Base-by-base conservation (phyloP, 164 flowering plant species). In the Houttuynia cordata region DNA sequence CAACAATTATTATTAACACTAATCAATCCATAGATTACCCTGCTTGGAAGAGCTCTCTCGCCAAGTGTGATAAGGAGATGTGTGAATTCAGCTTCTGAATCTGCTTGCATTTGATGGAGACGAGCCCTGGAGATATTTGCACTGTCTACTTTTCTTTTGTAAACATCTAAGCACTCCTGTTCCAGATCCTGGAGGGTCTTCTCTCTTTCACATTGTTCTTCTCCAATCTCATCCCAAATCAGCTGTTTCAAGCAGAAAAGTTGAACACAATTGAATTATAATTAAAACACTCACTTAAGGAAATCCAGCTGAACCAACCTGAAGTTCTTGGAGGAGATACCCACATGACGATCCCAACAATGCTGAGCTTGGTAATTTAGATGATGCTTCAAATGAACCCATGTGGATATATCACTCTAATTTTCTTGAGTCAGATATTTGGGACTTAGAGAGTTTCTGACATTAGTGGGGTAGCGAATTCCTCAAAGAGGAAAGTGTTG, bases 191-290 rank as follows among this genome's bases (percentile, higher is more conserved):
- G 72, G 52, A 90, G 70, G 53, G 80, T 77, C 76, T 78, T 87
- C 67, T 86, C 96, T 64, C 88, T 79, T 64, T 80, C 91, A 59
- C 71, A 64, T 67, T 83, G 74, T 64, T 81, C 81, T 71, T 87
- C 91, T 49, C 99, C 99, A 20, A 93, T 87, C 74, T 93, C 99
- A 72, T 86, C 90, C 97, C 99, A 93, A 41, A 93, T 87, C 64
- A 84, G 74, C 99, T 90, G 80, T 49, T 64, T 52, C 56, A 52
- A 56, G 19, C 15, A 21, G 24, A 51, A 54, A 18, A 57, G 42
- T 17, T 10, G 14, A 30, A 10, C 17, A 8, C 20, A 37, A 20
- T 18, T 15, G 45, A 3, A 30, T 57, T 37, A 5, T 30, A 30
- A 57, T 19, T 15, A 57, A 30, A 10, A 3, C 24, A 24, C 15